phyloP scores from a whole-genome alignment of 202 grass and related monocot genomes.

The Brachypodium distachyon region DNA sequence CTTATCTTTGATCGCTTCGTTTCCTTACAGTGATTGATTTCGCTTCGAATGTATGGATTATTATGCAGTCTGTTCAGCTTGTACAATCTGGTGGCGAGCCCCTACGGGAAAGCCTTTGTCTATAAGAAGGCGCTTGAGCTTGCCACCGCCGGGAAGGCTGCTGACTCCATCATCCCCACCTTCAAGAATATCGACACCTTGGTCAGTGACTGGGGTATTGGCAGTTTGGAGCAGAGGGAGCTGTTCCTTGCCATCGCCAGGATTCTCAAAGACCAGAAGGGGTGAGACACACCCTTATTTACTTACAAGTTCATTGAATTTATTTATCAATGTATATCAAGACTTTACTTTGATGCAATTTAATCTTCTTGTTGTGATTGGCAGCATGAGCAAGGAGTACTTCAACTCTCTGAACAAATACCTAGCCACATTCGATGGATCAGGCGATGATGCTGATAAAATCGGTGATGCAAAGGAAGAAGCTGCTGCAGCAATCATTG shows the following conservation, averaged over 20 bases:
- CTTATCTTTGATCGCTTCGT: not conserved
- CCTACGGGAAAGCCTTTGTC: constrained; percentile 57
- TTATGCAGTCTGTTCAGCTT: constrained; percentile 56
- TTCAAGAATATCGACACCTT: constrained; percentile 82
- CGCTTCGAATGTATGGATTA: not conserved
- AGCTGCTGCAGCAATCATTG: constrained; percentile 52
- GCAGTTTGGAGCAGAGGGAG: constrained; percentile 59
- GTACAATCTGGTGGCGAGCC: constrained; percentile 67
- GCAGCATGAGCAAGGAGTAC: constrained; percentile 77
- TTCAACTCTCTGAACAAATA: constrained; percentile 86
- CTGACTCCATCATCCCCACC: constrained; percentile 63
- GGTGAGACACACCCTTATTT: not conserved
- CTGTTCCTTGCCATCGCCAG: constrained; percentile 51
- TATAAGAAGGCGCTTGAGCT: constrained; percentile 78
- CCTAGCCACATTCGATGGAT: constrained; percentile 60
- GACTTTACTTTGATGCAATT: not conserved
- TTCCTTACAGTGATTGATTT: not conserved
- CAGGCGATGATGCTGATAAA: constrained; percentile 32
- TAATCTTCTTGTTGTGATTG: not conserved
- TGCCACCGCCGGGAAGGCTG: constrained; percentile 43
- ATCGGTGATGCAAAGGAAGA: constrained; percentile 78
- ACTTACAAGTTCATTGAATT: not conserved
- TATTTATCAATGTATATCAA: not conserved
- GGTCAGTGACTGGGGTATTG: constrained; percentile 66
- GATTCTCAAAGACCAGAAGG: constrained; percentile 78